Conservation (phyloP, 2,329 filamentous ascomycete genomes). For the Cytospora paraplurivora region DNA sequence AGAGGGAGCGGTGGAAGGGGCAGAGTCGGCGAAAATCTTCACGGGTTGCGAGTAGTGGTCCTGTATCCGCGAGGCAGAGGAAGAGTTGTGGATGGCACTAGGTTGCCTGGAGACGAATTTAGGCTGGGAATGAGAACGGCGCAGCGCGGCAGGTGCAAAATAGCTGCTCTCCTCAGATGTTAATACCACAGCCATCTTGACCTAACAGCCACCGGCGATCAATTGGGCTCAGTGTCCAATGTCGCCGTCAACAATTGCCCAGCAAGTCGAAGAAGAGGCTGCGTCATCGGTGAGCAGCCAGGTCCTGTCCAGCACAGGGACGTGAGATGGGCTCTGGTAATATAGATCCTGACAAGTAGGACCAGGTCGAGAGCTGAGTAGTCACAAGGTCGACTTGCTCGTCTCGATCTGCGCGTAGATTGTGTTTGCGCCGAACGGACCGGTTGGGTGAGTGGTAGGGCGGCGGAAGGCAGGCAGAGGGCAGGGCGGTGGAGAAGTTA, state of each 20-base stretch:
- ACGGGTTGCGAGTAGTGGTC: conserved; percentile 49
- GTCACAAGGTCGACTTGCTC: conserved; percentile 6
- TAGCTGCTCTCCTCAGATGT: conserved; percentile 59
- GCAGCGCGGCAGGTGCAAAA: conserved; percentile 56
- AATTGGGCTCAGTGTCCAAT: conserved; percentile 33
- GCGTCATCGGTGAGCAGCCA: conserved; percentile 33
- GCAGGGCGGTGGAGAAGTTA: conserved; percentile 20
- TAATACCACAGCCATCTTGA: conserved; percentile 58
- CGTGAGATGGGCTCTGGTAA: conserved; percentile 6
- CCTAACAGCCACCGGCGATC: conserved; percentile 29
- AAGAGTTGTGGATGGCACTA: conserved; percentile 47
- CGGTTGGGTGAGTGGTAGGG: conserved; percentile 6
- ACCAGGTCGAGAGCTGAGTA: background rate
- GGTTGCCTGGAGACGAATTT: conserved; percentile 51
- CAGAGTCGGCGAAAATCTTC: conserved; percentile 49
- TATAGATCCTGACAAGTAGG: background rate
- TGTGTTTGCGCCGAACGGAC: conserved; percentile 17
- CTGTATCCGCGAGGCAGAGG: conserved; percentile 49
- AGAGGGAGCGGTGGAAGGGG: conserved; percentile 56
- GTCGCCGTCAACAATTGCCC: conserved; percentile 34
- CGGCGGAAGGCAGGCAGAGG: background rate
- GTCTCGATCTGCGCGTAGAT: conserved; percentile 10
- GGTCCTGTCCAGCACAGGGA: conserved; percentile 16
- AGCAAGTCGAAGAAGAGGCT: conserved; percentile 12
- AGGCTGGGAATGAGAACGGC: conserved; percentile 62